These are phyloP conservation scores for Mycena vulgaris DNA, from an alignment of 768 basidiomycete genomes.

Conservation along the genomic window DNA sequence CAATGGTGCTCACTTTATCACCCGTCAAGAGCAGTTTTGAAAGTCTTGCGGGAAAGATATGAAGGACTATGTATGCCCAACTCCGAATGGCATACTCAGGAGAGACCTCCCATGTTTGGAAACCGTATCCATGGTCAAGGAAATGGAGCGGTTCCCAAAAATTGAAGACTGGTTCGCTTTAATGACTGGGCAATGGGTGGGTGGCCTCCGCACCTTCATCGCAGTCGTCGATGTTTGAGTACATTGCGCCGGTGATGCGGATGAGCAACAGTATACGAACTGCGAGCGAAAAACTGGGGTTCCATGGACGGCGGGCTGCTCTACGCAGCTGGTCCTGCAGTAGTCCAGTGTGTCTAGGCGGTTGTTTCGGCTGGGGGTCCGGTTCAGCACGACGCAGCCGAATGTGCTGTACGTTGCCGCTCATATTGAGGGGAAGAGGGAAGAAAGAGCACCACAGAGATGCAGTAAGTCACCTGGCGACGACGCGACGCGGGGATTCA, in stretches of 20 bases:
- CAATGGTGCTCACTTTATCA: slow-evolving; percentile 73
- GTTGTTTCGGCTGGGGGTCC: slow-evolving; percentile 45
- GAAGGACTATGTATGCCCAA: slow-evolving; percentile 93
- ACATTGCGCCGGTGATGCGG: slow-evolving; percentile 91
- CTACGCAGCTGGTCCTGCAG: slow-evolving; percentile 87
- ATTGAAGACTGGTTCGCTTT: slow-evolving; percentile 83
- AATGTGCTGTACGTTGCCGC: slow-evolving; percentile 37
- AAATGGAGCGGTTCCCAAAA: slow-evolving; percentile 99
- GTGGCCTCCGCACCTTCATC: slow-evolving; percentile 84
- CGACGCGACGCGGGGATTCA: no score
- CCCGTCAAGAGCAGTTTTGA: slow-evolving; percentile 66
- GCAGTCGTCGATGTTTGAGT: slow-evolving; percentile 94
- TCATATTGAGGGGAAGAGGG: no score
- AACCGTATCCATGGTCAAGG: slow-evolving; percentile 86
- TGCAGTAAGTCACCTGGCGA: no score
- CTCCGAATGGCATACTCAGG: slow-evolving; percentile 93
- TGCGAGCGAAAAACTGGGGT: slow-evolving; percentile 87
- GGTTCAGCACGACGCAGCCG: slow-evolving; percentile 64
- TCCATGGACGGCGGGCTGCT: slow-evolving; percentile 85
- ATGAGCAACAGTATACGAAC: slow-evolving; percentile 87
- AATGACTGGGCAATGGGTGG: slow-evolving; percentile 16
- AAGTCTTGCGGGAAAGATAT: slow-evolving; percentile 77
- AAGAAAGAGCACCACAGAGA: no score
- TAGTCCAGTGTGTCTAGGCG: slow-evolving; percentile 74
- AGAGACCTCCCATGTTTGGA: slow-evolving; percentile 98